phyloP scores from a whole-genome alignment of 108 stramenopile genomes.

The Pseudonitzschia multiseries region DNA sequence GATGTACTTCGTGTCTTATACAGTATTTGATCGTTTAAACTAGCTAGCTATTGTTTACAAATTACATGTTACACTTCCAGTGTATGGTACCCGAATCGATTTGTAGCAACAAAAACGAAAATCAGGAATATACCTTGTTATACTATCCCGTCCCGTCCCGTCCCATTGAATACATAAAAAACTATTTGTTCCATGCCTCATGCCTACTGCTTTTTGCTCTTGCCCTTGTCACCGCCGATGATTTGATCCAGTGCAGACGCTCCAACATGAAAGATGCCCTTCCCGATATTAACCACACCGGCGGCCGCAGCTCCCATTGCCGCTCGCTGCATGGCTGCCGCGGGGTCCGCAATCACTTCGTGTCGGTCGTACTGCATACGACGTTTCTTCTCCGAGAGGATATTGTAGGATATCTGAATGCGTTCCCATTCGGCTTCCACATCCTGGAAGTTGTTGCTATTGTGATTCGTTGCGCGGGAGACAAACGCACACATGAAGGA shows the following conservation, averaged over 20 bases:
- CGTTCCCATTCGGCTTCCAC: conserved; percentile 80
- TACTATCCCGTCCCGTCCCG: not conserved
- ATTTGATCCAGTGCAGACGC: conserved; percentile 18
- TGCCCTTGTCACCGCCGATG: not conserved
- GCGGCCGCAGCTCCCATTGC: conserved; percentile 47
- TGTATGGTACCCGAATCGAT: too few species aligned
- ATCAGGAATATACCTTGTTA: too few species aligned
- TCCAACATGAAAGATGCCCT: conserved; percentile 42
- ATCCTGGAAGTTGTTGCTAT: conserved; percentile 65
- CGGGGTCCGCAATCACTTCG: conserved; percentile 59
- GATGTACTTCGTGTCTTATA: too few species aligned
- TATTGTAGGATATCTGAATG: conserved; percentile 73
- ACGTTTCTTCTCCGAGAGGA: conserved; percentile 50
- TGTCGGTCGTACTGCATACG: conserved; percentile 68
- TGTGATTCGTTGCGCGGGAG: not conserved
- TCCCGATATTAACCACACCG: conserved; percentile 46
- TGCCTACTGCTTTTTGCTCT: not conserved
- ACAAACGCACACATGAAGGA: not conserved
- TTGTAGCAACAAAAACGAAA: too few species aligned
- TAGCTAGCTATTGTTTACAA: too few species aligned
- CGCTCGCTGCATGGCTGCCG: conserved; percentile 59
- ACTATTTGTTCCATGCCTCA: not conserved
- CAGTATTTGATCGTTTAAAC: too few species aligned
- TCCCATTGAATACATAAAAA: not conserved
- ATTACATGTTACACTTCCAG: too few species aligned